Evolutionary conservation across 2,329 filamentous ascomycete species (phyloP).

Genomic region (Colletotrichum horii): DNA sequence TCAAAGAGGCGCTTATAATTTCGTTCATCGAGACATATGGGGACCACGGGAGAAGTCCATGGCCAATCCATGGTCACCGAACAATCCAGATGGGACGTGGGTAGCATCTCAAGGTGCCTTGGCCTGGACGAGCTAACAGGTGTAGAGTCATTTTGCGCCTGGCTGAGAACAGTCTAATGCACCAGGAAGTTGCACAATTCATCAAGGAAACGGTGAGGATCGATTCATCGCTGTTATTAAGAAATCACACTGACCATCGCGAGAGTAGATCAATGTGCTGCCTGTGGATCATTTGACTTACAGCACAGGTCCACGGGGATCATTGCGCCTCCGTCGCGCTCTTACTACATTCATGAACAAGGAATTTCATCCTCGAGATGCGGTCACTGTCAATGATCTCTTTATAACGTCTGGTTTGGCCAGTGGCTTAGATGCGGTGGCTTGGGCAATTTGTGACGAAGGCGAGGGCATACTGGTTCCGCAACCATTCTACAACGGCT

Average conservation of each 20-base stretch:
- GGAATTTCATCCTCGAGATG: constrained; percentile 20
- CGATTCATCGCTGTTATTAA: background rate
- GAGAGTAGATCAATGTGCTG: constrained; percentile 12
- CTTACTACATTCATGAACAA: constrained; percentile 27
- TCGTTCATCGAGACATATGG: constrained; percentile 21
- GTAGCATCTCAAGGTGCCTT: background rate
- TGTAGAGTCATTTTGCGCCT: constrained; percentile 25
- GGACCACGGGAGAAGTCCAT: constrained; percentile 24
- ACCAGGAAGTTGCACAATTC: constrained; percentile 22
- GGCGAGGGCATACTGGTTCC: constrained; percentile 32
- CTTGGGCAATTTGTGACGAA: constrained; percentile 32
- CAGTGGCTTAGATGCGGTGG: constrained; percentile 28
- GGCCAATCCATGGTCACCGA: constrained; percentile 24
- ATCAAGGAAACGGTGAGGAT: constrained; percentile 14
- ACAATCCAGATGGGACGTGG: constrained; percentile 23
- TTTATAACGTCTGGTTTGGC: constrained; percentile 29
- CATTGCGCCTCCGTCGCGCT: constrained; percentile 26
- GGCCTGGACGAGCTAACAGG: background rate
- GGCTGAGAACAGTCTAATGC: constrained; percentile 29
- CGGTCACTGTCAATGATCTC: constrained; percentile 26
- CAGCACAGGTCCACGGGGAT: constrained; percentile 31
- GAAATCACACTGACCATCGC: background rate
- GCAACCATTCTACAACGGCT: constrained; percentile 33
- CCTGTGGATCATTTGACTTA: constrained; percentile 30
- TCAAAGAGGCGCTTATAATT: constrained; percentile 21